Evolutionary conservation across 176 grass and related monocot genomes (phyloP), one percentile per base, ranked within the genome.

Genomic region (Zoysia japonica): DNA sequence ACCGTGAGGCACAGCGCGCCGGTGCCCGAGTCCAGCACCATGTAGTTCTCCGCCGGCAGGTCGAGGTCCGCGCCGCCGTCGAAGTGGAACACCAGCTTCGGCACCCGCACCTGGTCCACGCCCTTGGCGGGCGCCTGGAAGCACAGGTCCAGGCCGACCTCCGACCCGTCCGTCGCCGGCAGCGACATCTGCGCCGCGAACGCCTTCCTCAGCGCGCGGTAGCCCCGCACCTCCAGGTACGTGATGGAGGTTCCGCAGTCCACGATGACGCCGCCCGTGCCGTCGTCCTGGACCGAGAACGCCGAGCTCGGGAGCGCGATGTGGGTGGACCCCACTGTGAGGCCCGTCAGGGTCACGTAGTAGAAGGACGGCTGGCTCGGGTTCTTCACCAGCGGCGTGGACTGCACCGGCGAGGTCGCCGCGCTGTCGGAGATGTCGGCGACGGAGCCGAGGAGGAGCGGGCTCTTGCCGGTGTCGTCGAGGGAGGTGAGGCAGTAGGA

Each of bases 401-500:
- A 90, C 86, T 88, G 89, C 65, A 68, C 85, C 17, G 72, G 6
- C 51, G 80, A 28, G 5, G 70, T 37, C 0, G 60, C 78, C n/a
- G 86, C 14, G 59, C 60, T 72, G 48, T 35, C 71, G 0, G 77
- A 61, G 67, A 91, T 78, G 62, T 17, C 79, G 6, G 87, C 82
- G 0, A 83, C 51, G 17, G 82, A 78, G 12, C 91, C 91, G 0
- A 97, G 78, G 6, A 89, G 71, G 36, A 93, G 87, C 7, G 78
- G 91, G 89, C 91, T 91, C 36, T 46, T 87, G 36, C 62, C 74
- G 53, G 84, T 67, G 71, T 77, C 89, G 41, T 88, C 85, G 10
- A 97, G 71, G 20, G 94, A 87, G 81, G 91, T 91, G 84, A 97
- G 89, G 74, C 94, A 97, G 83, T 97, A 93, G 64, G 94, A 97